phyloP scores from a whole-genome alignment of 2,329 filamentous ascomycete species.

The Triangularia setosa region DNA sequence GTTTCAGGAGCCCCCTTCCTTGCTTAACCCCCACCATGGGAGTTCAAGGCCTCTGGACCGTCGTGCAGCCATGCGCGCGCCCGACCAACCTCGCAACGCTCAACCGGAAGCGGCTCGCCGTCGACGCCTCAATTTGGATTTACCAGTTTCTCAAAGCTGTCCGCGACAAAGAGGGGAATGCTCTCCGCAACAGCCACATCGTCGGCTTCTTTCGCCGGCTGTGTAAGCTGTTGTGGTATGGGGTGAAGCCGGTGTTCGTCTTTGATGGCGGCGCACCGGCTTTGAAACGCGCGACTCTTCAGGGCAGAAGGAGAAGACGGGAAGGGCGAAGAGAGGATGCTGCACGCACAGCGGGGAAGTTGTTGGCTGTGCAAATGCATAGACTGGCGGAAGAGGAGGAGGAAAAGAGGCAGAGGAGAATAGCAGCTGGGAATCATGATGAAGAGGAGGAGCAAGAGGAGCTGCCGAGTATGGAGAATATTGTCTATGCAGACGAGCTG shows the following conservation, averaged over 20 bases:
- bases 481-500: conserved; percentile 90
- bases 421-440: conserved; percentile 36
- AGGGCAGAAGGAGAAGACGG: conserved; percentile 68
- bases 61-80: conserved; percentile 89
- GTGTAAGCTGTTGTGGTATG: conserved; percentile 95
- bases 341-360: conserved; percentile 80
- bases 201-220: conserved; percentile 98
- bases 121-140: conserved; percentile 99
- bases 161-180: conserved; percentile 96
- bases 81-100: conserved; percentile 95
- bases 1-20: not conserved
- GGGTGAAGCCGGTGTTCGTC: conserved; percentile 94
- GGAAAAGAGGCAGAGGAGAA: conserved; percentile 50
- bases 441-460: conserved; percentile 54
- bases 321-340: conserved; percentile 94
- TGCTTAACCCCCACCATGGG: conserved; percentile 64
- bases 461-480: conserved; percentile 61
- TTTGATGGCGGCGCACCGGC: conserved; percentile 93
- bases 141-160: conserved; percentile 99
- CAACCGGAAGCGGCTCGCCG: conserved; percentile 91
- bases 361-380: conserved; percentile 93
- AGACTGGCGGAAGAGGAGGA: conserved; percentile 81
- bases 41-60: conserved; percentile 96
- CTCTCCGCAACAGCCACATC: conserved; percentile 89
- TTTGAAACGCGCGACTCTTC: conserved; percentile 88